Base-by-base conservation (phyloP, 2,329 filamentous ascomycete species). In the Orbilia oligospora region DNA sequence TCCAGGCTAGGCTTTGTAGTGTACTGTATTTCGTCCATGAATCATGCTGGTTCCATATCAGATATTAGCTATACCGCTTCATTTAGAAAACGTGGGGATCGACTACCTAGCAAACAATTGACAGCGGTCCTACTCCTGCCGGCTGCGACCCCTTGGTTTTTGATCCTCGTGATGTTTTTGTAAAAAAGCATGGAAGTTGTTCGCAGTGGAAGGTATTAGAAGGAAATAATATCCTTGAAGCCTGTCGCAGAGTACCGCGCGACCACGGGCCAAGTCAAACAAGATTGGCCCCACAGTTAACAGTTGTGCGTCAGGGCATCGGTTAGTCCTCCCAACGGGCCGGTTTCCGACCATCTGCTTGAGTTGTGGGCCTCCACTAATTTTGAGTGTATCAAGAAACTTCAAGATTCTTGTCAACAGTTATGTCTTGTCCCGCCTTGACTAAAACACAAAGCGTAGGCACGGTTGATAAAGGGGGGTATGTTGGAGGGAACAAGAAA, bases 41-140 rank as follows among this genome's bases (percentile, higher is more conserved):
- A 63, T 58, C 61, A 73, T 73, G 51, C 20, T n/a, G 1, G 44
- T 27, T 61, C 14, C 44, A 71, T 44, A 46, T 55, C 44, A 51
- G 30, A 67, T 12, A 8, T 38, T 20, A 51, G 27, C 58, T 70
- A 48, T 53, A 70, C 20, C 38, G 48, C 46, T 78, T 78, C 68
- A 72, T 72, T 44, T 72, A 72, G 75, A 72, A 78, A 78, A 72
- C 75, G 64, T 78, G 75, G 68, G 61, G 61, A 67, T 67, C 27
- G 33, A 67, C 20, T 63, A 53, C 61, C 53, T 55, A 44, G 66
- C 33, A 27, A 66, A 51, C 24, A 27, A 70, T 3, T 12, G 48
- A 38, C 65, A 61, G 36, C 56, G 63, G 72, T 58, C 22, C 49
- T 56, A 70, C 33, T 70, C 38, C 22, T 63, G 64, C 67, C 68